Percentiles rank a stretch among this genome's conserved stretches.
Evolutionary conservation across 2,329 filamentous ascomycete genomes (phyloP).

Genomic region (Pyricularia grisea): DNA sequence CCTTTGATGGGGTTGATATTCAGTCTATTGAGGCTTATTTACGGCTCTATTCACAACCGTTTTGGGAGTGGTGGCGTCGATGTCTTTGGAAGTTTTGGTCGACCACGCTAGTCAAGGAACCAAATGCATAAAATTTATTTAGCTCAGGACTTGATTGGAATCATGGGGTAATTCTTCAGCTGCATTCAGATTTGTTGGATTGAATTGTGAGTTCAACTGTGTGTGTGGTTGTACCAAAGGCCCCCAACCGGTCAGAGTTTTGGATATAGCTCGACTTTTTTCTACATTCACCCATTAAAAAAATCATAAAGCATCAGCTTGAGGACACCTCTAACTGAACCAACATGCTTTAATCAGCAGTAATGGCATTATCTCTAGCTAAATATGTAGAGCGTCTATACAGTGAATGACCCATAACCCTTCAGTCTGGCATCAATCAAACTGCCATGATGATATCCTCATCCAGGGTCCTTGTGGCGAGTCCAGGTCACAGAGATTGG

Average conservation of each 20-base stretch:
- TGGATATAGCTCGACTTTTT: not conserved
- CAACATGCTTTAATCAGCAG: not conserved
- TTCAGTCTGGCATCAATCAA: not conserved
- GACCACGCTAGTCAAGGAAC: not conserved
- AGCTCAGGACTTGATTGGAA: not conserved
- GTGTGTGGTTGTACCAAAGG: not conserved
- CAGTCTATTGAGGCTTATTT: not conserved
- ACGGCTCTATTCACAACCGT: not conserved
- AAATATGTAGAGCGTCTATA: not conserved
- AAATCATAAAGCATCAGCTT: not conserved
- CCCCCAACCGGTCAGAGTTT: not conserved
- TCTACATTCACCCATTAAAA: not conserved
- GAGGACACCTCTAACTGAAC: no score
- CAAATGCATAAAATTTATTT: not conserved
- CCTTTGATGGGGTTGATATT: not conserved
- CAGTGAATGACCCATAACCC: not conserved
- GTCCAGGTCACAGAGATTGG: not conserved
- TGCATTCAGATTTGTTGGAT: not conserved
- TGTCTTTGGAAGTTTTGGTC: not conserved
- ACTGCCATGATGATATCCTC: not conserved
- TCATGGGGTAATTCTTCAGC: not conserved
- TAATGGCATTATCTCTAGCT: not conserved
- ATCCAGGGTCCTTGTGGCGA: not conserved
- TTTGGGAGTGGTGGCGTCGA: constrained; percentile 1
- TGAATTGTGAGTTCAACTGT: not conserved